phyloP scores from a whole-genome alignment of 208 protist species.

The Leishmania lainsoni region DNA sequence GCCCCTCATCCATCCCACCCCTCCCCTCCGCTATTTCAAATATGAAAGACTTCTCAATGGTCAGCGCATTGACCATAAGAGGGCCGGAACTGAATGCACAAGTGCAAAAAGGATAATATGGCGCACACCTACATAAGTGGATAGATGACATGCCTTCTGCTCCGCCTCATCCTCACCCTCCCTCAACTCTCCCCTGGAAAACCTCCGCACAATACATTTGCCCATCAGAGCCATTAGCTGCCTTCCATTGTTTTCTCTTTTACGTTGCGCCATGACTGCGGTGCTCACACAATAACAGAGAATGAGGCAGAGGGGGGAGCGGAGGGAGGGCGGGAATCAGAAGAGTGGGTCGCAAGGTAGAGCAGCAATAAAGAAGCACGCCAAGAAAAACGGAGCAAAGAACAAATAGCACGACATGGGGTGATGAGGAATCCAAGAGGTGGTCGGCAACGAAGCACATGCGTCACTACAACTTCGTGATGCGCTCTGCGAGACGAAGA shows the following conservation, averaged over 20 bases:
- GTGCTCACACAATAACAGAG: background rate
- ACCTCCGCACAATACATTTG: background rate
- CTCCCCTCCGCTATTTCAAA: background rate
- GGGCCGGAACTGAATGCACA: background rate
- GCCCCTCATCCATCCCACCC: background rate
- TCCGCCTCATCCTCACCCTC: background rate
- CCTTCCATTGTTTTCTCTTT: background rate
- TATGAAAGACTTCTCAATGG: background rate
- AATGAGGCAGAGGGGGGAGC: background rate
- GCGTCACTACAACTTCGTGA: constrained; percentile 39
- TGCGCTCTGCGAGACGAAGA: constrained; percentile 55
- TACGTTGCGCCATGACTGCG: no score
- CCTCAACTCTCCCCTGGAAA: background rate
- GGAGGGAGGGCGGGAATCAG: background rate
- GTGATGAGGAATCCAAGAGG: background rate
- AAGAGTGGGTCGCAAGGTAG: background rate
- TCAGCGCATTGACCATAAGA: background rate
- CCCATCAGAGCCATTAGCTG: background rate
- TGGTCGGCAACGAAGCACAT: background rate
- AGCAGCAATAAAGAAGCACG: background rate
- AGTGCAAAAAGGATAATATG: background rate
- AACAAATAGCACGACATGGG: background rate
- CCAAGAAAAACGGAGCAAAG: constrained; percentile 1
- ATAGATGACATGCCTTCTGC: background rate
- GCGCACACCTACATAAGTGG: background rate